phyloP scores from a whole-genome alignment of 257 asterid species.

The Nicotiana sylvestris region DNA sequence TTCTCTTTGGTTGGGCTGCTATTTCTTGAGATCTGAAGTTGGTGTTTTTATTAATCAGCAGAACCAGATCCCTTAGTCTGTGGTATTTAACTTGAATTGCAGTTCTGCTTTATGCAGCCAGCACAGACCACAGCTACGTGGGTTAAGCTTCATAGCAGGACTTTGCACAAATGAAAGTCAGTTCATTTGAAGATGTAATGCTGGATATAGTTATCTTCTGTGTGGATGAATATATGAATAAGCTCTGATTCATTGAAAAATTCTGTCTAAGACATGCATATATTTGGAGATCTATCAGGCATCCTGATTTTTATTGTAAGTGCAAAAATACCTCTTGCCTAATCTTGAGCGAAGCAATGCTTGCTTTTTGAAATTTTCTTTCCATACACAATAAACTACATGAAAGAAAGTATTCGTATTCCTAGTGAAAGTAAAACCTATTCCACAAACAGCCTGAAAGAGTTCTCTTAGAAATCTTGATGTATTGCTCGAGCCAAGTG shows the following conservation, averaged over 20 bases:
- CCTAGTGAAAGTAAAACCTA: background rate
- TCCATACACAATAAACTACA: too few species aligned
- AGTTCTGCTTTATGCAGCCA: slow-evolving; percentile 52
- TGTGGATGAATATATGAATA: slow-evolving; percentile 19
- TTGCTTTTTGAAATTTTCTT: too few species aligned
- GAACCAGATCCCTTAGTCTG: background rate
- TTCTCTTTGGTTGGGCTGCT: too few species aligned
- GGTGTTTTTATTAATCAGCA: too few species aligned
- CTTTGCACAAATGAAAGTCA: slow-evolving; percentile 97
- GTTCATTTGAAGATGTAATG: slow-evolving; percentile 19
- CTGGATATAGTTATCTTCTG: background rate
- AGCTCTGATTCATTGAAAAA: slow-evolving; percentile 50
- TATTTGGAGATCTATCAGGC: slow-evolving; percentile 87
- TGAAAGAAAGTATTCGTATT: background rate
- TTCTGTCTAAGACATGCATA: slow-evolving; percentile 83
- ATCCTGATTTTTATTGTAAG: slow-evolving; percentile 74
- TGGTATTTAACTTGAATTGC: background rate
- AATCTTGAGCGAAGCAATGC: too few species aligned
- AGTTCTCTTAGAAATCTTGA: background rate
- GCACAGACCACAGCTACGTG: slow-evolving; percentile 77
- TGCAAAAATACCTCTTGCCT: slow-evolving; percentile 13
- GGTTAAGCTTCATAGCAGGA: slow-evolving; percentile 88
- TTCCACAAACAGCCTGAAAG: background rate
- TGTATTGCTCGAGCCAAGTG: background rate
- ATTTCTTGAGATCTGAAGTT: too few species aligned